Base-by-base conservation (phyloP, 768 basidiomycete species). In the Hericium alpestre region DNA sequence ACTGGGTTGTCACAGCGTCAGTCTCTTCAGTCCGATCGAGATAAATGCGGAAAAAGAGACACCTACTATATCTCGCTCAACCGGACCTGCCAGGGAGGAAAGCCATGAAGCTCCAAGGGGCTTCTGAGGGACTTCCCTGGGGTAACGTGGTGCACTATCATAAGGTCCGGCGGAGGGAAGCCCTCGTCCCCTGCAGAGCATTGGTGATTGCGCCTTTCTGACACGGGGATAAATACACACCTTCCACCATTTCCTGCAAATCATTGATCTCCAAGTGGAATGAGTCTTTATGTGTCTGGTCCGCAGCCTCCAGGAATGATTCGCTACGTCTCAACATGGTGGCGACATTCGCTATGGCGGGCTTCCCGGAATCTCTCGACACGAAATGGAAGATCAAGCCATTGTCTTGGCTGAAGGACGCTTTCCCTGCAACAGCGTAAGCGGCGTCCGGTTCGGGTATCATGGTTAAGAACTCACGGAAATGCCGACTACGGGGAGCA, bases 1-100 rank as follows among this genome's bases (percentile, higher is more conserved):
- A 54, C 69, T 71, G 48, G 25, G 11, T 37, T 25, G 5, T 22
- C 37, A n/a, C 39, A 20, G 25, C n/a, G 13, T 32, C 23, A 51
- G 47, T 9, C 55, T 49, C 22, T 18, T 32, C 5, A n/a, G 5
- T 23, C 1, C 64, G 58, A 55, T 56, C 13, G 20, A 37, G 6
- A 15, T 50, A 25, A 25, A 55, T 10, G 40, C 39, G 16, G 43
- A 32, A 32, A 15, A 7, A 11, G 49, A 11, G 11, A 51, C 11
- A 71, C 86, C 70, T 65, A 90, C 90, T 83, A 77, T 59, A 92
- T 82, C 68, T 92, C 90, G 48, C 87, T 87, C 43, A 92, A 71
- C 56, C 84, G 75, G n/a, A 83, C 80, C 63, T 92, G 90, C 89
- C 90, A 92, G 15, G 90, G 90, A 16, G 90, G 90, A 63, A 86